These are phyloP conservation scores for Aphanomyces invadans DNA, from an alignment of 352 stramenopile genomes.

Conservation along the genomic window DNA sequence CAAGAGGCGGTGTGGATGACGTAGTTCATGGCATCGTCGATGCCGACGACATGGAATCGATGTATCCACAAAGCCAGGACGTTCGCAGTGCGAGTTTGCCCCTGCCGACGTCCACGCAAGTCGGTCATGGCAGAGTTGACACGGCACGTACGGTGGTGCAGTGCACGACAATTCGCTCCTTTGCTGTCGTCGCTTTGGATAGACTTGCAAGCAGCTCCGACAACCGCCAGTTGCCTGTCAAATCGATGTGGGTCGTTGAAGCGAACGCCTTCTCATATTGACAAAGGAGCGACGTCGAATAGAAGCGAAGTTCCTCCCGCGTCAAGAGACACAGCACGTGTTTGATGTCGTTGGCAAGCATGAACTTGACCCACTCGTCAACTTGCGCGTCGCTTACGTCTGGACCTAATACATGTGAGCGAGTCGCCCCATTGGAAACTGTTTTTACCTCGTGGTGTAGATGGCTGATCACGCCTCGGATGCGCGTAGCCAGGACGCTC, in stretches of 20 bases:
- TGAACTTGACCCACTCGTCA: constrained; percentile 19
- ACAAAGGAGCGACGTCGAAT: constrained; percentile 3
- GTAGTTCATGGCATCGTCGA: constrained; percentile 10
- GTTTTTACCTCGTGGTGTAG: constrained; percentile 13
- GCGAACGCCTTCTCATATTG: background rate
- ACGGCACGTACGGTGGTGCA: constrained; percentile 6
- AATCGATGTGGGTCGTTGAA: constrained; percentile 14
- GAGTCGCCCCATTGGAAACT: background rate
- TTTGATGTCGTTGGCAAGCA: background rate
- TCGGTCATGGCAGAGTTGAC: background rate
- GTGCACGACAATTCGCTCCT: constrained; percentile 19
- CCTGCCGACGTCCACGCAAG: background rate
- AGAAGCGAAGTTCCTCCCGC: constrained; percentile 18
- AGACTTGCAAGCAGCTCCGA: background rate
- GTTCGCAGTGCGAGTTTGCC: constrained; percentile 15
- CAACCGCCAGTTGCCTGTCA: constrained; percentile 2
- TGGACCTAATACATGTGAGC: background rate
- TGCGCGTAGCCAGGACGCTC: constrained; percentile 19
- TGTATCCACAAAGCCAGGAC: constrained; percentile 20
- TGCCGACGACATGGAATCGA: background rate
- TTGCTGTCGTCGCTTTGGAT: background rate
- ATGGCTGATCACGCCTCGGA: constrained; percentile 11
- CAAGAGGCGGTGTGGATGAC: background rate
- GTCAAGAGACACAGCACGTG: constrained; percentile 23
- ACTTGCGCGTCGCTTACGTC: constrained; percentile 13